A percentile compares a stretch with the other conserved stretches of the same genome.
Evolutionary conservation across 352 stramenopile genomes (phyloP).

Genomic region (Phytophthora litchii): DNA sequence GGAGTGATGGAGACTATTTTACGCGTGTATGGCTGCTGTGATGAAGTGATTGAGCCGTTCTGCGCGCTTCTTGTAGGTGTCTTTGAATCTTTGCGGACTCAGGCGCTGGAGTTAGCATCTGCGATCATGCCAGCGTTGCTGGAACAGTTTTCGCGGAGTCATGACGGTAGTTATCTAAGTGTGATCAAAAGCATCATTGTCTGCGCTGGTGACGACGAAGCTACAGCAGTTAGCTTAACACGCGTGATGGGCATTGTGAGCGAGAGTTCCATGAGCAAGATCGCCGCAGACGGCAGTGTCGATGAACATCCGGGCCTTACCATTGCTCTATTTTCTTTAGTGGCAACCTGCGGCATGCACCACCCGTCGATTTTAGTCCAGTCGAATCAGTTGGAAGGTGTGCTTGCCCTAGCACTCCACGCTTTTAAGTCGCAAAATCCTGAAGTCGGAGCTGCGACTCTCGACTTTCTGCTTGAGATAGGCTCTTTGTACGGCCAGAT

Average conservation of each 20-base stretch:
- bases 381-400: slow-evolving; percentile 68
- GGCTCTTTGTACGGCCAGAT: slow-evolving; percentile 77
- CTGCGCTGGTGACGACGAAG: slow-evolving; percentile 66
- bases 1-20: slow-evolving; percentile 56
- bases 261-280: slow-evolving; percentile 61
- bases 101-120: slow-evolving; percentile 65
- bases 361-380: slow-evolving; percentile 69
- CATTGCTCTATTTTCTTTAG: slow-evolving; percentile 61
- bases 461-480: slow-evolving; percentile 71
- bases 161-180: slow-evolving; percentile 62
- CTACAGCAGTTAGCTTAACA: slow-evolving; percentile 60
- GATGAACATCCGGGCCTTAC: slow-evolving; percentile 62
- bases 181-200: slow-evolving; percentile 77
- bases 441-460: slow-evolving; percentile 57
- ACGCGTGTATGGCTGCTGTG: slow-evolving; percentile 49
- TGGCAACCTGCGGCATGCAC: slow-evolving; percentile 56
- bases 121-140: slow-evolving; percentile 69
- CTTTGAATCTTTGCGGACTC: slow-evolving; percentile 64
- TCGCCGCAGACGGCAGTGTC: slow-evolving; percentile 49
- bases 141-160: slow-evolving; percentile 64
- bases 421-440: slow-evolving; percentile 70
- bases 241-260: slow-evolving; percentile 68
- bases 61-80: slow-evolving; percentile 61
- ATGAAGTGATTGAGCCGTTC: slow-evolving; percentile 65
- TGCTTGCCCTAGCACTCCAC: slow-evolving; percentile 65